Evolutionary conservation across 75 land plant species (phyloP).

Genomic region (Gnetum montanum): DNA sequence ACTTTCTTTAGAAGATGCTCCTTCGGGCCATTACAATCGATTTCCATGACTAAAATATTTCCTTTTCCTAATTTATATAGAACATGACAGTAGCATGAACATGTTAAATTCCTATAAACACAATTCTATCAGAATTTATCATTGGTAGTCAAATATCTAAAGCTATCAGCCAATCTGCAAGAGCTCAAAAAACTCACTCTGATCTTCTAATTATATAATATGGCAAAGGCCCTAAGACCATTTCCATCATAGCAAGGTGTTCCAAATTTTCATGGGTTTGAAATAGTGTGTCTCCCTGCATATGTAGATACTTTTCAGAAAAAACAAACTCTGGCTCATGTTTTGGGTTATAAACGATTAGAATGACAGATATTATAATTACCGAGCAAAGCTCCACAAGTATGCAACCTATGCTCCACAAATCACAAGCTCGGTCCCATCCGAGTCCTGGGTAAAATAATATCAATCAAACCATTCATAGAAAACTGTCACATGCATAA

Average conservation of each 20-base stretch:
- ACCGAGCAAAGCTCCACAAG: conserved; percentile 90
- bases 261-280: conserved; percentile 82
- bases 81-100: background rate
- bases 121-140: background rate
- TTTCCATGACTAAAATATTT: background rate
- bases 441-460: conserved; percentile 62
- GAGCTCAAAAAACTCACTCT: conserved; percentile 42
- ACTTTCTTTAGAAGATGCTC: background rate
- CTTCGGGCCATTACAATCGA: background rate
- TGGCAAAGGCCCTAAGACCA: conserved; percentile 59
- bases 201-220: conserved; percentile 48
- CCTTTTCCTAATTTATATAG: background rate
- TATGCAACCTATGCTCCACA: conserved; percentile 95
- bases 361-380: background rate
- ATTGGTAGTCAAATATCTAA: conserved; percentile 2
- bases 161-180: too few relatives aligned
- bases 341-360: background rate
- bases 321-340: background rate
- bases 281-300: conserved; percentile 70
- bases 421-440: conserved; percentile 91
- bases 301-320: background rate
- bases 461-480: background rate
- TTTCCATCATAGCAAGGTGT: conserved; percentile 85
- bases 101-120: background rate
- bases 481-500: background rate